phyloP scores from a whole-genome alignment of 2,329 filamentous ascomycete species.

The Tolypocladium ophioglossoides region DNA sequence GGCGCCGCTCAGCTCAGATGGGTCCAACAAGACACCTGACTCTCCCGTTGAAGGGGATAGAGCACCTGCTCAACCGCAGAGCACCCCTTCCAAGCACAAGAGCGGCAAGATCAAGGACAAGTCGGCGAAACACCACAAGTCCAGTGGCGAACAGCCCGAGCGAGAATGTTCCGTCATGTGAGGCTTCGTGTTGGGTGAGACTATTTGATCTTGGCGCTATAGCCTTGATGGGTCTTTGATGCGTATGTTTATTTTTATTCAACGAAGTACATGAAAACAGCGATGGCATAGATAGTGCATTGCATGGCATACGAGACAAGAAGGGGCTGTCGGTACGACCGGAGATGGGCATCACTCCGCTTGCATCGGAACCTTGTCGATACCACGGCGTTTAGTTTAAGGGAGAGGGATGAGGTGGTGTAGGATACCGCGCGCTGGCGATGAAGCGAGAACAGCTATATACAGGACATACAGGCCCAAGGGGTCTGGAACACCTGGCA shows the following conservation, averaged over 20 bases:
- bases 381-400: slow-evolving; percentile 6
- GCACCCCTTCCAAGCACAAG: slow-evolving; percentile 17
- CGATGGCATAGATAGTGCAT: not conserved
- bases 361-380: slow-evolving; percentile 2
- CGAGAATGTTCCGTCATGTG: slow-evolving; percentile 40
- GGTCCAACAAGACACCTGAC: slow-evolving; percentile 9
- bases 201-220: not conserved
- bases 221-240: not conserved
- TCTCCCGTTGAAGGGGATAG: slow-evolving; percentile 11
- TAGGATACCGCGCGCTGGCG: not conserved
- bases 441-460: not conserved
- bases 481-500: not conserved
- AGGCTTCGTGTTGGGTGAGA: not conserved
- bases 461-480: not conserved
- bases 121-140: slow-evolving; percentile 23
- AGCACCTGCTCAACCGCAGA: slow-evolving; percentile 3
- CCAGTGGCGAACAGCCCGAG: slow-evolving; percentile 26
- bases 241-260: not conserved
- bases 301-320: not conserved
- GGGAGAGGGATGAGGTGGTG: not conserved
- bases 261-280: not conserved
- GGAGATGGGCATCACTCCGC: not conserved
- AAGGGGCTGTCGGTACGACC: not conserved
- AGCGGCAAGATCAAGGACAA: slow-evolving; percentile 28
- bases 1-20: slow-evolving; percentile 13